Conservation (phyloP, 2,329 filamentous ascomycete genomes). For the Boeremia exigua region DNA sequence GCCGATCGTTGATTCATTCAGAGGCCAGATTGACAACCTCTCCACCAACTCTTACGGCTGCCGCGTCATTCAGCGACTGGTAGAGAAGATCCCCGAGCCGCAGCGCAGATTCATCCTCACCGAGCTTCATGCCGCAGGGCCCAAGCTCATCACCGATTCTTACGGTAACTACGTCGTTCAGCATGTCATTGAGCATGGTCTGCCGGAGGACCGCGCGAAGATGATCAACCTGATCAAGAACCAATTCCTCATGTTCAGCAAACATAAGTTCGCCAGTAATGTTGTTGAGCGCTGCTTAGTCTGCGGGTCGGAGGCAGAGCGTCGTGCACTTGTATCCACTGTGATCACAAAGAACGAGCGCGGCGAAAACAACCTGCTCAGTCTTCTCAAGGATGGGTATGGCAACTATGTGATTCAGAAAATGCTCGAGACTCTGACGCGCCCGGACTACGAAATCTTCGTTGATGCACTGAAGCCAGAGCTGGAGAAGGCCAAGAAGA, state of each 20-base stretch:
- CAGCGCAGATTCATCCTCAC: slow-evolving; percentile 75
- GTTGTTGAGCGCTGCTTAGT: slow-evolving; percentile 93
- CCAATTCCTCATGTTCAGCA: slow-evolving; percentile 77
- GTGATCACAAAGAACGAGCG: slow-evolving; percentile 61
- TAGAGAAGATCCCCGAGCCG: slow-evolving; percentile 78
- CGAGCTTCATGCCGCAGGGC: slow-evolving; percentile 77
- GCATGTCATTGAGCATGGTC: slow-evolving; percentile 83
- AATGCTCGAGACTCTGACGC: slow-evolving; percentile 63
- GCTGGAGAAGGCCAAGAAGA: slow-evolving; percentile 52
- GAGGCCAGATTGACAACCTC: slow-evolving; percentile 74
- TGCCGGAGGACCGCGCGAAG: slow-evolving; percentile 71
- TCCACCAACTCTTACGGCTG: slow-evolving; percentile 86
- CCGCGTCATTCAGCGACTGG: slow-evolving; percentile 88
- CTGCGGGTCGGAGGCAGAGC: slow-evolving; percentile 71
- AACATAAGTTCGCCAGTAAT: slow-evolving; percentile 96
- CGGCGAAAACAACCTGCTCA: slow-evolving; percentile 72
- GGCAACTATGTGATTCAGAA: slow-evolving; percentile 98
- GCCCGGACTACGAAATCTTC: slow-evolving; percentile 52
- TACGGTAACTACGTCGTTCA: slow-evolving; percentile 98
- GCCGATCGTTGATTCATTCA: slow-evolving; percentile 84
- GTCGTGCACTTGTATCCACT: slow-evolving; percentile 66
- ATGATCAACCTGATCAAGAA: slow-evolving; percentile 77
- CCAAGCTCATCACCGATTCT: slow-evolving; percentile 79
- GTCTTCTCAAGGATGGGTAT: slow-evolving; percentile 86
- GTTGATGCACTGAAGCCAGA: slow-evolving; percentile 52